A percentile compares a stretch with the other conserved stretches of the same genome.
Evolutionary conservation across 331 rosid genomes (phyloP).

Genomic region (Erythrophleum ivorense): DNA sequence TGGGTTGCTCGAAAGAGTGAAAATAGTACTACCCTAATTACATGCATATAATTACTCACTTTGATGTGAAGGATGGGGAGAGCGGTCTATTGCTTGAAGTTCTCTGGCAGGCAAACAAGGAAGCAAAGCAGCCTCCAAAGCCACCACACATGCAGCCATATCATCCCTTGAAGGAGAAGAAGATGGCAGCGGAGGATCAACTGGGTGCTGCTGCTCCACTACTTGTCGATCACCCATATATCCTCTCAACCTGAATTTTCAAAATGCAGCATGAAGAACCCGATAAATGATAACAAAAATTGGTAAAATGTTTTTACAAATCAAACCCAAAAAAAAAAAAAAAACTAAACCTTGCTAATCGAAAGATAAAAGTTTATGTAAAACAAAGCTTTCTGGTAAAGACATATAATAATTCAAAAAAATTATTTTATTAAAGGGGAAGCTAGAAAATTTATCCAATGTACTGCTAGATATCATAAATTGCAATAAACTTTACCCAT

Average conservation of each 20-base stretch:
- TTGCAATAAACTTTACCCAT: background rate
- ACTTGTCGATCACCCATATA: slow-evolving; percentile 74
- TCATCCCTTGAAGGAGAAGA: slow-evolving; percentile 69
- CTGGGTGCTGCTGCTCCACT: slow-evolving; percentile 56
- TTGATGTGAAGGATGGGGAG: slow-evolving; percentile 95
- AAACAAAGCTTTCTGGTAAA: background rate
- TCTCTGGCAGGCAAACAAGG: slow-evolving; percentile 98
- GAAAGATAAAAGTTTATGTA: background rate
- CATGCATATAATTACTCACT: slow-evolving; percentile 52
- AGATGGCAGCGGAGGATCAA: slow-evolving; percentile 61
- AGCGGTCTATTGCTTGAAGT: slow-evolving; percentile 95
- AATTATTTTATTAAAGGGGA: no score
- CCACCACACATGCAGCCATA: slow-evolving; percentile 74
- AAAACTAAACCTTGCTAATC: background rate
- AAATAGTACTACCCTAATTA: background rate
- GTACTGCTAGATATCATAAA: background rate
- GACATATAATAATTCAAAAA: no score
- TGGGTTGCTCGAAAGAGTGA: background rate
- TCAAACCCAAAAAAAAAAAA: background rate
- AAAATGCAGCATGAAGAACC: background rate
- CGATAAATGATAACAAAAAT: background rate
- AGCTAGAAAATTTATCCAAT: no score
- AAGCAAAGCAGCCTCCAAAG: slow-evolving; percentile 92
- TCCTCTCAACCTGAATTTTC: slow-evolving; percentile 13
- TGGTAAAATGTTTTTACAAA: background rate